phyloP scores from a whole-genome alignment of 495 filamentous ascomycete species.

The Articulospora tetracladia region DNA sequence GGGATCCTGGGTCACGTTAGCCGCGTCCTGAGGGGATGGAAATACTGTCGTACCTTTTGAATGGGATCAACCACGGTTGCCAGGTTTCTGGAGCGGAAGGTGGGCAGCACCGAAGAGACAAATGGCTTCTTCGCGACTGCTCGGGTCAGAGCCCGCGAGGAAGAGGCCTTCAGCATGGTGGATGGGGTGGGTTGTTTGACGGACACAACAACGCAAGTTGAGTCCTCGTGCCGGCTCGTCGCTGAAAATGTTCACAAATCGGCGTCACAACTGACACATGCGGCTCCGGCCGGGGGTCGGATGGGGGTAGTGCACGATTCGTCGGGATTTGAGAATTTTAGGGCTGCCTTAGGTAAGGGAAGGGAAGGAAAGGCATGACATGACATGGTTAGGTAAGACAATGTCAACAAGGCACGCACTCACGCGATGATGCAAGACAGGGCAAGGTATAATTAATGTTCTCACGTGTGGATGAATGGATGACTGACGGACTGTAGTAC shows the following conservation, averaged over 20 bases:
- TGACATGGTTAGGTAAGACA: neutral
- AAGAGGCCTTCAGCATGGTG: conserved; percentile 24
- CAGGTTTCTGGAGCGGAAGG: conserved; percentile 20
- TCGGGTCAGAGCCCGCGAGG: conserved; percentile 18
- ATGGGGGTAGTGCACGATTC: neutral
- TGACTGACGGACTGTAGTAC: too few species aligned
- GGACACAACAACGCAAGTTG: neutral
- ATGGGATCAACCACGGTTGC: conserved; percentile 26
- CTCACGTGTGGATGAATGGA: too few species aligned
- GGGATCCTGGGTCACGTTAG: conserved; percentile 60
- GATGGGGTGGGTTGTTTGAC: neutral
- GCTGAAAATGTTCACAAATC: neutral
- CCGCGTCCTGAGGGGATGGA: neutral
- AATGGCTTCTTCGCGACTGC: conserved; percentile 9
- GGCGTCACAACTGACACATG: neutral
- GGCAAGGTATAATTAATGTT: too few species aligned
- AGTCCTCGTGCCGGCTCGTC: neutral
- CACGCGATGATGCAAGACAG: too few species aligned
- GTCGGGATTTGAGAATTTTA: neutral
- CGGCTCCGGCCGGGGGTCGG: neutral
- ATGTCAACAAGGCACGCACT: too few species aligned
- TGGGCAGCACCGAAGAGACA: conserved; percentile 11
- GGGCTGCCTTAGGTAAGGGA: too few species aligned
- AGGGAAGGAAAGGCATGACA: too few species aligned
- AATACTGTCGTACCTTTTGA: conserved; percentile 22